Percentiles rank a stretch among this genome's conserved stretches.
phyloP scores from a whole-genome alignment of 345 rosid species.

The Populus nigra region DNA sequence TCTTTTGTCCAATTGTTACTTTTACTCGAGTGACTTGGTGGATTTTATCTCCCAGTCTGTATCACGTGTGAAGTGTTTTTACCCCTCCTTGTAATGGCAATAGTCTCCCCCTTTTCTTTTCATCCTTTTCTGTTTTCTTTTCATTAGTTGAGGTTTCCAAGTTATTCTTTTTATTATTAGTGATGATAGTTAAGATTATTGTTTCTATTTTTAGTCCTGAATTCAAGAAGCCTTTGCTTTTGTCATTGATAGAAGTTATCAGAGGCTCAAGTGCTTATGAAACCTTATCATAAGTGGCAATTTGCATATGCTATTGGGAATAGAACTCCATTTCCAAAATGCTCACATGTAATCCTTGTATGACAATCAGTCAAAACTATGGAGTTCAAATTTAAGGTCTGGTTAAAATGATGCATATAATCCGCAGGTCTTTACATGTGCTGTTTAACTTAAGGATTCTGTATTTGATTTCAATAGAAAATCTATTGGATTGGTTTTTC shows the following conservation, averaged over 20 bases:
- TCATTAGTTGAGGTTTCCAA: not conserved
- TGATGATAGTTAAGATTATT: not conserved
- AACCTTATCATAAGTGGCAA: not conserved
- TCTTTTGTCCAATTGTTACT: not conserved
- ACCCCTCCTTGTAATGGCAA: not conserved
- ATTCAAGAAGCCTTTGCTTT: not conserved
- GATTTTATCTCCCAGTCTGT: not conserved
- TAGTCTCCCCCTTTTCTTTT: not conserved
- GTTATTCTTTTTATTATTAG: not conserved
- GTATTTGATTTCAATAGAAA: not conserved
- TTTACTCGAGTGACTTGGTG: not conserved
- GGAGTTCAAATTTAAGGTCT: not conserved
- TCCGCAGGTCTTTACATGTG: not conserved
- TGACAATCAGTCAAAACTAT: not conserved
- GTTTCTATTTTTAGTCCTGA: not conserved
- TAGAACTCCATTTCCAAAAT: not conserved
- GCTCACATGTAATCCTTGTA: not conserved
- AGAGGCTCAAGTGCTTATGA: not conserved
- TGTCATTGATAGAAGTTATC: not conserved
- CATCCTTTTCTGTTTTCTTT: not conserved
- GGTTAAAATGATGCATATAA: not conserved
- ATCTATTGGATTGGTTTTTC: not conserved
- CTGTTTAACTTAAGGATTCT: not conserved
- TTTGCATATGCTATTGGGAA: not conserved
- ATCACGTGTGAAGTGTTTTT: not conserved